phyloP scores from a whole-genome alignment of 768 basidiomycete genomes.

The Tylopilus sp. region DNA sequence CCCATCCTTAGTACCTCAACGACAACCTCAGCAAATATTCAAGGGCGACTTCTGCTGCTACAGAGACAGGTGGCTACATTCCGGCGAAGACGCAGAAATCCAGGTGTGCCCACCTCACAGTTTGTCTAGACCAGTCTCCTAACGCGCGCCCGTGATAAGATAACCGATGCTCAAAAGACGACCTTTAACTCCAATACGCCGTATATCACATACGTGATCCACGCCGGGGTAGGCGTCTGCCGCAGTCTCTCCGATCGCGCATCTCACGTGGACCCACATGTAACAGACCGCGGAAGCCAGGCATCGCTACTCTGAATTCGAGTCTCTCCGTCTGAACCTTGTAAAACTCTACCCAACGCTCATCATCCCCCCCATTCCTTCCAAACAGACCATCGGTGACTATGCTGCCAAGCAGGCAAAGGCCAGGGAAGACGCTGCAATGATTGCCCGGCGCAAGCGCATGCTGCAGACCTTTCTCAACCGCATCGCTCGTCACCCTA shows the following conservation, averaged over 20 bases:
- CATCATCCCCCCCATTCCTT: constrained; percentile 97
- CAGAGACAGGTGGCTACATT: constrained; percentile 74
- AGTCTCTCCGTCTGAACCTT: constrained; percentile 81
- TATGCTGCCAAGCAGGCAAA: constrained; percentile 97
- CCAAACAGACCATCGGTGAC: constrained; percentile 92
- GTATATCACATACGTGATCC: constrained; percentile 94
- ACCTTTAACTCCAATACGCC: constrained; percentile 80
- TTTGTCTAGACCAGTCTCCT: background rate
- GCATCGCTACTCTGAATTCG: constrained; percentile 97
- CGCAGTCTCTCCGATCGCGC: constrained; percentile 1
- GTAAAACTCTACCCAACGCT: constrained; percentile 90
- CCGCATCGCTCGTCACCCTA: constrained; percentile 86
- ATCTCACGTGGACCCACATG: constrained; percentile 10
- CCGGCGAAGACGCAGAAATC: constrained; percentile 79
- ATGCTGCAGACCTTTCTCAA: constrained; percentile 96
- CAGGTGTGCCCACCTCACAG: constrained; percentile 43
- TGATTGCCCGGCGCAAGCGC: constrained; percentile 89
- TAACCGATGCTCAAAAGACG: constrained; percentile 95
- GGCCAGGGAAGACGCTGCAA: constrained; percentile 90
- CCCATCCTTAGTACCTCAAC: constrained; percentile 56
- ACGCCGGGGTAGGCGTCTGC: constrained; percentile 63
- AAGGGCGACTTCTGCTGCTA: constrained; percentile 80
- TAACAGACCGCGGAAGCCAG: constrained; percentile 73
- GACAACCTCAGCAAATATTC: constrained; percentile 46
- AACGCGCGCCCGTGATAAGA: constrained; percentile 46